These are phyloP conservation scores for Kwoniella newhampshirensis DNA, from an alignment of 768 basidiomycete genomes.

Conservation along the genomic window DNA sequence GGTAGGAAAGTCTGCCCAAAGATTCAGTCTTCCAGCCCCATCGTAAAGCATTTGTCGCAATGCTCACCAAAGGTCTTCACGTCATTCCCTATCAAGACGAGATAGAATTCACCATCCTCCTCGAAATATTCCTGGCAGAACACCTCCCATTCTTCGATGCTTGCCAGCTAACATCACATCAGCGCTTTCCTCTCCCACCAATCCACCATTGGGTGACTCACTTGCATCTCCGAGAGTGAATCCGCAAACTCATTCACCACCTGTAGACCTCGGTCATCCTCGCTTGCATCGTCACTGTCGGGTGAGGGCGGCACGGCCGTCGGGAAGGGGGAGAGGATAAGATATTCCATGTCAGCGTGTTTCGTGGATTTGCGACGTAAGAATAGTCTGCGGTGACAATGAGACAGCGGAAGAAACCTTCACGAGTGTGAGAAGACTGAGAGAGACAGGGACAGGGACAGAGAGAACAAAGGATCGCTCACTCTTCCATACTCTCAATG, in stretches of 20 bases:
- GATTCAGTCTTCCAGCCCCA: not conserved
- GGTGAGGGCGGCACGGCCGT: conserved; percentile 15
- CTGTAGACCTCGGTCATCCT: not conserved
- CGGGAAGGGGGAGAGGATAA: conserved; percentile 23
- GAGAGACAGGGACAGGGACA: too few relatives aligned
- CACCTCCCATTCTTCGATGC: conserved; percentile 12
- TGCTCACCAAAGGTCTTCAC: conserved; percentile 14
- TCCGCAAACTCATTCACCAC: conserved; percentile 8
- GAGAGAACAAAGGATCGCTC: too few relatives aligned
- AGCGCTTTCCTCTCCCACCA: too few relatives aligned
- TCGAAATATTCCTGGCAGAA: conserved; percentile 15
- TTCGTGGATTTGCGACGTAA: not conserved
- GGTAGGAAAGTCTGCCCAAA: conserved; percentile 5
- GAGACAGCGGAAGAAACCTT: too few relatives aligned
- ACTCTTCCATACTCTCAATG: too few relatives aligned
- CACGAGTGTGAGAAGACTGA: not conserved
- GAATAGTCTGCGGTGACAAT: not conserved
- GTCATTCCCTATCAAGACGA: conserved; percentile 3
- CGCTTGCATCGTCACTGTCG: not conserved
- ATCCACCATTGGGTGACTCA: not conserved
- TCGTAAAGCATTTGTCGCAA: not conserved
- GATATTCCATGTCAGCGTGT: conserved; percentile 26
- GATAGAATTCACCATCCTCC: conserved; percentile 7
- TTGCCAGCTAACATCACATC: too few relatives aligned
- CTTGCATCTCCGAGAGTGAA: conserved; percentile 5